Percentiles rank a stretch among this genome's conserved stretches.
Conservation (phyloP, 768 basidiomycete genomes). For the Mycena floridula region DNA sequence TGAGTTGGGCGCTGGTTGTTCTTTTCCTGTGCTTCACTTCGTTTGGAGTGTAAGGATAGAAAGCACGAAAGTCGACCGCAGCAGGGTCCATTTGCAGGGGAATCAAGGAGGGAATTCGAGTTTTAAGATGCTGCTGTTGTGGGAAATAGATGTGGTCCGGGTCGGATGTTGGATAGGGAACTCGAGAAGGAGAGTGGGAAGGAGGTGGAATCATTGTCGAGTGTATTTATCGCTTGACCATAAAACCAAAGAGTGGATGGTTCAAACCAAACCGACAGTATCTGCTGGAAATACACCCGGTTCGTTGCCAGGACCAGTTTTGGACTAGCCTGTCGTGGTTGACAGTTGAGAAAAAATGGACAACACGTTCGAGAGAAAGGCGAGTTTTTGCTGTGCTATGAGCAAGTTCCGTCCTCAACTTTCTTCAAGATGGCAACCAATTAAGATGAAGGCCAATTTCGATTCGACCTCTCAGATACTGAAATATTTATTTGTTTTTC, state of each 20-base stretch:
- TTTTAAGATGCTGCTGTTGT: too few species aligned
- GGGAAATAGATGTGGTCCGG: too few species aligned
- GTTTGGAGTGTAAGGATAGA: constrained; percentile 85
- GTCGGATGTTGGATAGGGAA: constrained; percentile 20
- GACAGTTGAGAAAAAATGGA: background rate
- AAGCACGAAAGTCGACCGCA: constrained; percentile 73
- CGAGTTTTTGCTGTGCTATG: too few species aligned
- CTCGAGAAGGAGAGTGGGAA: constrained; percentile 28
- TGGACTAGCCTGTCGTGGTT: too few species aligned
- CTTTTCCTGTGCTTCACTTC: constrained; percentile 93
- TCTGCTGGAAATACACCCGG: constrained; percentile 10
- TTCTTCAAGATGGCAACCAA: too few species aligned
- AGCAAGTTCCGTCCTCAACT: too few species aligned
- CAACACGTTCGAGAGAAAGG: too few species aligned
- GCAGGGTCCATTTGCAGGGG: constrained; percentile 52
- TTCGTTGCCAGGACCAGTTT: constrained; percentile 23
- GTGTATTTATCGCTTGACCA: too few species aligned
- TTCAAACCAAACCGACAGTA: constrained; percentile 7
- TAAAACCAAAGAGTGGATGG: constrained; percentile 9
- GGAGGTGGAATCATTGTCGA: constrained; percentile 17
- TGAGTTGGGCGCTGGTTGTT: constrained; percentile 84
- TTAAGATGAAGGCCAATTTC: too few species aligned
- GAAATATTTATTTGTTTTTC: too few species aligned
- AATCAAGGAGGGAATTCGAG: constrained; percentile 25
- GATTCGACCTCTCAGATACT: too few species aligned